Conservation (phyloP, 1,284 basidiomycete species). For the Spongispora temasekensis region DNA sequence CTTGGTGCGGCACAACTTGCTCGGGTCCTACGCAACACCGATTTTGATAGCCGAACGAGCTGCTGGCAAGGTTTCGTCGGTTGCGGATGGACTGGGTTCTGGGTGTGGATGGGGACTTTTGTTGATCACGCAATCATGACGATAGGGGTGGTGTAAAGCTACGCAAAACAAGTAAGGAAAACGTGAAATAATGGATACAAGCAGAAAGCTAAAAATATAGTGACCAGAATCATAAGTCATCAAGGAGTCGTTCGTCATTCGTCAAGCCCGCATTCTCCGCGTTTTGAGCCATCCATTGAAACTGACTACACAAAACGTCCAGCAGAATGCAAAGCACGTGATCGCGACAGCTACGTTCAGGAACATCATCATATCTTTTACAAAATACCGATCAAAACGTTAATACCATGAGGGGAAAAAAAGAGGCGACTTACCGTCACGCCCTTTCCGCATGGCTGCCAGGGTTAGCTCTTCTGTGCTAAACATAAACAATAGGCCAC, state of each 20-base stretch:
- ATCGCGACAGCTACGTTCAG: conserved; percentile 78
- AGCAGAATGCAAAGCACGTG: conserved; percentile 82
- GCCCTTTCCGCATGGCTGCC: conserved; percentile 88
- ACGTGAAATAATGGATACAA: neutral
- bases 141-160: conserved; percentile 1
- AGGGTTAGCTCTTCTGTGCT: conserved; percentile 90
- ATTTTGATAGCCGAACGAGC: conserved; percentile 80
- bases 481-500: conserved; percentile 91
- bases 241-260: neutral
- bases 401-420: conserved; percentile 33
- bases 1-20: conserved; percentile 79
- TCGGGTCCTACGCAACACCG: conserved; percentile 76
- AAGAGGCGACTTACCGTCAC: conserved; percentile 64
- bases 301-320: conserved; percentile 70
- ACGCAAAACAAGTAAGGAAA: no score
- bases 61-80: conserved; percentile 92
- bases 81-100: conserved; percentile 88
- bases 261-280: conserved; percentile 33
- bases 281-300: conserved; percentile 80
- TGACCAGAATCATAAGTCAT: conserved; percentile 26
- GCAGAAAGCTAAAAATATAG: conserved; percentile 15
- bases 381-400: conserved; percentile 59
- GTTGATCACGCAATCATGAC: conserved; percentile 66
- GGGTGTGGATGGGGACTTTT: conserved; percentile 84
- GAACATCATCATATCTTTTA: conserved; percentile 83